These are phyloP conservation scores for Abortiporus biennis DNA, from an alignment of 1,284 basidiomycete genomes.

Conservation along the genomic window DNA sequence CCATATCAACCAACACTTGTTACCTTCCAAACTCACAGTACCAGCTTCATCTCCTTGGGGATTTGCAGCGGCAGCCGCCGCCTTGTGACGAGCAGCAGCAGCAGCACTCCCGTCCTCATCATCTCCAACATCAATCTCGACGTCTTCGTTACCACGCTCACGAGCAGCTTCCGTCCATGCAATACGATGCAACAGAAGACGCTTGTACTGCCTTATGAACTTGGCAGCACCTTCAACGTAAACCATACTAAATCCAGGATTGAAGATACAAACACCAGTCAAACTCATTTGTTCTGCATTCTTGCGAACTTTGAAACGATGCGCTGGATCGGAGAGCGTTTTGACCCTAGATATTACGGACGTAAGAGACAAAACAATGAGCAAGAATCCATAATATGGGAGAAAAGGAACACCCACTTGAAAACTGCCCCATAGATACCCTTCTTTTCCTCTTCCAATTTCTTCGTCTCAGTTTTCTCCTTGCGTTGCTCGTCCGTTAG, in stretches of 20 bases:
- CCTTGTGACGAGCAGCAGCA: conserved; percentile 24
- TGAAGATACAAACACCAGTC: conserved; percentile 86
- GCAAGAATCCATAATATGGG: background rate
- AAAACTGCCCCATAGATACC: conserved; percentile 86
- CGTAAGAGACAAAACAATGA: background rate
- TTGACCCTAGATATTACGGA: conserved; percentile 53
- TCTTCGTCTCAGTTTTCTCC: conserved; percentile 84
- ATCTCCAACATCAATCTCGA: conserved; percentile 53
- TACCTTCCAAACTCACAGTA: conserved; percentile 66
- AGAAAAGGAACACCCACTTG: conserved; percentile 54
- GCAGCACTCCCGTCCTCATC: conserved; percentile 29
- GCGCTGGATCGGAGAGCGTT: conserved; percentile 85
- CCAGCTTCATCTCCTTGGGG: conserved; percentile 26
- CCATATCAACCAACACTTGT: conserved; percentile 90
- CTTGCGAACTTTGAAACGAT: conserved; percentile 94
- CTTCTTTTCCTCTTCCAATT: conserved; percentile 80
- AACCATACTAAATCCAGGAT: conserved; percentile 84
- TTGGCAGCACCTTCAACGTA: conserved; percentile 91
- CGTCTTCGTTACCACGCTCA: conserved; percentile 65
- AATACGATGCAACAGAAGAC: conserved; percentile 84
- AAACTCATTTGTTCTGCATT: conserved; percentile 91
- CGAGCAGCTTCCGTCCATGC: conserved; percentile 93
- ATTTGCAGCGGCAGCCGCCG: conserved; percentile 20
- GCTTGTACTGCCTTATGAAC: conserved; percentile 84
- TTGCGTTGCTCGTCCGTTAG: conserved; percentile 85